Conservation (phyloP, 176 grass and related monocot genomes). For the Aegilops sharonensis region DNA sequence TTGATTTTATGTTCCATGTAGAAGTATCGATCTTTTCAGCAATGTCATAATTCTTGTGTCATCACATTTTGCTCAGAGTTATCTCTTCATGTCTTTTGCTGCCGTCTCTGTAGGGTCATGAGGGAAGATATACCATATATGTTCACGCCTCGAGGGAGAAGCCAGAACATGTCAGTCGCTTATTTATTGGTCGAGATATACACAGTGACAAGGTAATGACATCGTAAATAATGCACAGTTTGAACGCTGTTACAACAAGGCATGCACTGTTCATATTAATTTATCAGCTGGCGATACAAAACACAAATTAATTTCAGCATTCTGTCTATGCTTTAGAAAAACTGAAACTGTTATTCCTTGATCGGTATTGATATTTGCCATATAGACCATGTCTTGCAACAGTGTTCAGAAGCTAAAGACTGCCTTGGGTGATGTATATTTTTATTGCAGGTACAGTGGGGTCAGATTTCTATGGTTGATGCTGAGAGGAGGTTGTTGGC, state of each 20-base stretch:
- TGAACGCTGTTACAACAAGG: not conserved
- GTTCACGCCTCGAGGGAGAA: conserved; percentile 85
- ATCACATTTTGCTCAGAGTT: conserved; percentile 10
- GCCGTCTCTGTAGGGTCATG: conserved; percentile 61
- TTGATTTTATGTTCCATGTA: not conserved
- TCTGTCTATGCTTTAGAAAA: conserved; percentile 8
- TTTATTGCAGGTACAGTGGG: conserved; percentile 73
- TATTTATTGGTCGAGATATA: conserved; percentile 82
- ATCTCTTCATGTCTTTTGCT: not conserved
- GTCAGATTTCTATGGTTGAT: conserved; percentile 96
- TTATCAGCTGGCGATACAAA: not conserved
- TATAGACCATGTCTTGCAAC: not conserved
- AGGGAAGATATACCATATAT: conserved; percentile 88
- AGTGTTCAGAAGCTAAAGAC: not conserved
- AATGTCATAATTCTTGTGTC: not conserved
- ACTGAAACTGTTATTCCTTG: not conserved
- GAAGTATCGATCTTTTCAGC: not conserved
- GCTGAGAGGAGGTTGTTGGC: conserved; percentile 91
- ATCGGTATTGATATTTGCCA: not conserved
- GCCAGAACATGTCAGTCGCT: conserved; percentile 69
- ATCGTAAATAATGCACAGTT: not conserved
- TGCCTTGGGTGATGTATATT: conserved; percentile 1
- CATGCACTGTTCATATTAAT: not conserved
- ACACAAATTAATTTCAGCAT: conserved; percentile 16
- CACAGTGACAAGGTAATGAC: conserved; percentile 76